These are phyloP conservation scores for Pseudocercospora pini-densiflorae DNA, from an alignment of 2,329 filamentous ascomycete species.

Conservation along the genomic window DNA sequence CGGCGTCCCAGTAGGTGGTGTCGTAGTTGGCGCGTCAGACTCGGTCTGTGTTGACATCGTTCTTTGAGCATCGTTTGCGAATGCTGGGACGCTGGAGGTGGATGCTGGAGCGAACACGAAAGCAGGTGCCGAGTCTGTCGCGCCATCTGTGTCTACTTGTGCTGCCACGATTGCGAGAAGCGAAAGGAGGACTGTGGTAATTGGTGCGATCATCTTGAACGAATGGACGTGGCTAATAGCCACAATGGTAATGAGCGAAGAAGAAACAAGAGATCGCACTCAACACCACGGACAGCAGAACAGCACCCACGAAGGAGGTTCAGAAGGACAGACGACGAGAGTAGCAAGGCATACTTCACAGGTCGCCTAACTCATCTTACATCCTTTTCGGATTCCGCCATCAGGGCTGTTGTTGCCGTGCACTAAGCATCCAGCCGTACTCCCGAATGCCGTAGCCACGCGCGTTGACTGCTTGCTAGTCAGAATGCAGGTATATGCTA, in stretches of 20 bases:
- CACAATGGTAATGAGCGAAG: not conserved
- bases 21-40: not conserved
- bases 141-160: constrained; percentile 2
- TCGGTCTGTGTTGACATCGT: not conserved
- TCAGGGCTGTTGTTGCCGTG: not conserved
- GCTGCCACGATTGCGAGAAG: constrained; percentile 17
- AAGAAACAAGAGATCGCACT: not conserved
- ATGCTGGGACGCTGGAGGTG: not conserved
- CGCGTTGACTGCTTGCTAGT: not conserved
- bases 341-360: not conserved
- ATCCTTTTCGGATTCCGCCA: constrained; percentile 4
- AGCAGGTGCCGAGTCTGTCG: not conserved
- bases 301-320: not conserved
- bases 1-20: not conserved
- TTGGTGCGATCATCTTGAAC: constrained; percentile 22
- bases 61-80: not conserved
- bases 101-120: not conserved
- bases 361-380: constrained; percentile 8
- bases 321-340: not conserved
- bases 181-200: constrained; percentile 17
- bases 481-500: constrained; percentile 7
- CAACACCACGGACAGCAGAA: not conserved
- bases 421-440: not conserved
- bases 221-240: constrained; percentile 27
- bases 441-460: constrained; percentile 5